A percentile compares a stretch with the other conserved stretches of the same genome.
Conservation (phyloP, 768 basidiomycete genomes). For the Pulveroboletus sp. region DNA sequence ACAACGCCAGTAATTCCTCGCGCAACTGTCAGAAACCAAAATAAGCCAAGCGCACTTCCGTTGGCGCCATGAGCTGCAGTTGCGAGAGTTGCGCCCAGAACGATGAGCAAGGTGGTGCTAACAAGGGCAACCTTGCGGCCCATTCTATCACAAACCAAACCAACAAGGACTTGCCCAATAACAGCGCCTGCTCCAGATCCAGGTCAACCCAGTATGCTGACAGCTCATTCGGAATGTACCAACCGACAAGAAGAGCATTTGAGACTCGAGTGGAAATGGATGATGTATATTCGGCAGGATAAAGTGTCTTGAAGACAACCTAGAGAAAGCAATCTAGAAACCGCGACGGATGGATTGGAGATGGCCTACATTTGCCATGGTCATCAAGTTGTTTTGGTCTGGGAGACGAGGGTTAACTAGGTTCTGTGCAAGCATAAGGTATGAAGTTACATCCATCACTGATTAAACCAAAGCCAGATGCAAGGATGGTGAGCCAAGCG, state of each 20-base stretch:
- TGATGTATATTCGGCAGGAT: conserved; percentile 61
- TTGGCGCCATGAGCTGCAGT: conserved; percentile 65
- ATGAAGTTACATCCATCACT: conserved; percentile 52
- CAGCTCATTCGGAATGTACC: conserved; percentile 15
- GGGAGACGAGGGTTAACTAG: conserved; percentile 6
- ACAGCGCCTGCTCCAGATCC: conserved; percentile 46
- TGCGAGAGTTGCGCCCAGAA: conserved; percentile 63
- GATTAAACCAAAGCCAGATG: conserved; percentile 64
- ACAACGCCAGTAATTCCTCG: conserved; percentile 70
- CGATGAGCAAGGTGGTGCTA: conserved; percentile 64
- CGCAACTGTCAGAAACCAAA: conserved; percentile 75
- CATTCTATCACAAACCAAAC: conserved; percentile 66
- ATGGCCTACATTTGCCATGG: conserved; percentile 55
- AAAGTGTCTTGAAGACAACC: conserved; percentile 65
- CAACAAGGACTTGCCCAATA: conserved; percentile 59
- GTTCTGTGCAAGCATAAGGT: conserved; percentile 1
- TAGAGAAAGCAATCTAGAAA: conserved; percentile 25
- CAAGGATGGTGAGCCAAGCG: conserved; percentile 60
- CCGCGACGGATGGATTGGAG: not conserved
- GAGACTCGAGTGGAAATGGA: conserved; percentile 64
- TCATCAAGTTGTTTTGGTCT: conserved; percentile 75
- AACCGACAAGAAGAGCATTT: conserved; percentile 69
- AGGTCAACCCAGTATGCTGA: conserved; percentile 1
- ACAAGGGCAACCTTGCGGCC: conserved; percentile 79
- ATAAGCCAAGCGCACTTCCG: conserved; percentile 55